Evolutionary conservation across 1,284 basidiomycete species (phyloP), one percentile per base, ranked within the genome.

Genomic region (Baeospora myosura): DNA sequence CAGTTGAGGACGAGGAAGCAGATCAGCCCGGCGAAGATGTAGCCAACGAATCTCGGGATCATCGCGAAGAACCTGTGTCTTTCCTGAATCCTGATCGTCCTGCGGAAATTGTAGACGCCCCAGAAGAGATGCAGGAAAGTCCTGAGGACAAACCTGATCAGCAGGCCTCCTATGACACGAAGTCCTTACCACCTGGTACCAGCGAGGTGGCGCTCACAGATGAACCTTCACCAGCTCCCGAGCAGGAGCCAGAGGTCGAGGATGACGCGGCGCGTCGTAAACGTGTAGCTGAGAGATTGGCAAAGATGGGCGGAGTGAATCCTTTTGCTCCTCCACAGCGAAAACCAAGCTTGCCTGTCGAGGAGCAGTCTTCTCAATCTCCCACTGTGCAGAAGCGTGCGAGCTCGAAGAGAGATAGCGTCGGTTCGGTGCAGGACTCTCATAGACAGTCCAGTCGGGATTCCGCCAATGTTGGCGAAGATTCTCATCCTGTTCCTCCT

Each of bases 301-400:
- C 74, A 2, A 75, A 78, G 59, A 78, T 76, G 65, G 81, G 80
- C 8, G 83, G 74, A 18, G 63, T 81, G 52, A 83, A 81, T 53
- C 76, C 78, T 1, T 70, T 81, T 45, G 65, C 71, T 0, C 60
- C 65, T 41, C 62, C 67, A 3, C 60, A 55, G 7, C 61, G 59
- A 24, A 52, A 49, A 23, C 30, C 51, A 7, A 40, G 20, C 32
- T 8, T 24, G 3, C 59, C 61, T 5, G 23, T 47, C 14, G 49
- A 51, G 20, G 47, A 46, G 11, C 48, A 43, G 11, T 45, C 44
- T 10, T 41, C 38, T 6, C 43, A 43, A 17, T 39, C 50, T 25
- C 38, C 53, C 26, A 17, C 17, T 11, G 34, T 38, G 22, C 31
- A 24, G 42, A 42, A 33, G 43, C 28, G 40, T 24, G 40, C 24